phyloP scores from a whole-genome alignment of 768 basidiomycete genomes.

The Lactarius sanguifluus region DNA sequence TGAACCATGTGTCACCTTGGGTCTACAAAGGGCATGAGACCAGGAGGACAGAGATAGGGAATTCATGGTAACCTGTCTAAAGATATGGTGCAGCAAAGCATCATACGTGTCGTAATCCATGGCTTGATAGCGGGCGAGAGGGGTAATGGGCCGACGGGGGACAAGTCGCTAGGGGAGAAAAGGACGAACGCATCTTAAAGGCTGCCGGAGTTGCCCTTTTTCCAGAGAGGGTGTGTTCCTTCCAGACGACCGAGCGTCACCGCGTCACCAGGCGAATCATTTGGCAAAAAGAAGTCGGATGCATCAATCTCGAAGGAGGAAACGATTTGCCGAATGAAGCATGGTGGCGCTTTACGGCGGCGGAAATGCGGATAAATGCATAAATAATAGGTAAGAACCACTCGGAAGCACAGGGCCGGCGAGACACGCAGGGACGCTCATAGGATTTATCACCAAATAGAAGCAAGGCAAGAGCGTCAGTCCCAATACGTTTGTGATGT shows the following conservation, averaged over 20 bases:
- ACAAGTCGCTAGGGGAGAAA: conserved; percentile 24
- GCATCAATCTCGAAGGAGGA: conserved; percentile 1
- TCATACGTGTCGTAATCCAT: conserved; percentile 84
- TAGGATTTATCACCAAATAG: neutral
- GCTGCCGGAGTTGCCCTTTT: neutral
- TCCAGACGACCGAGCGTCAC: neutral
- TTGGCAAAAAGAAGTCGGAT: neutral
- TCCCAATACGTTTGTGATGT: conserved; percentile 1
- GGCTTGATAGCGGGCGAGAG: neutral
- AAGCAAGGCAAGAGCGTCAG: conserved; percentile 5
- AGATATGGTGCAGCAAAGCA: conserved; percentile 77
- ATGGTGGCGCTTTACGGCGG: conserved; percentile 1
- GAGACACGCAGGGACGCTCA: neutral
- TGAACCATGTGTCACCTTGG: conserved; percentile 83
- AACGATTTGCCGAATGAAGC: neutral
- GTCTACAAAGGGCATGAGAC: conserved; percentile 50
- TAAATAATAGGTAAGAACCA: conserved; percentile 7
- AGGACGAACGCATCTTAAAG: conserved; percentile 18
- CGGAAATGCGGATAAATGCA: conserved; percentile 10
- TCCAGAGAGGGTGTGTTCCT: neutral
- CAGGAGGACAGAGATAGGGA: neutral
- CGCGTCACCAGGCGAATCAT: conserved; percentile 2
- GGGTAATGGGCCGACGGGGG: conserved; percentile 14
- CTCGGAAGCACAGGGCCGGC: neutral
- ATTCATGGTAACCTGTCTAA: conserved; percentile 55